Conservation (phyloP, 2,329 filamentous ascomycete species). For the Chrysosporium keratinophilum region DNA sequence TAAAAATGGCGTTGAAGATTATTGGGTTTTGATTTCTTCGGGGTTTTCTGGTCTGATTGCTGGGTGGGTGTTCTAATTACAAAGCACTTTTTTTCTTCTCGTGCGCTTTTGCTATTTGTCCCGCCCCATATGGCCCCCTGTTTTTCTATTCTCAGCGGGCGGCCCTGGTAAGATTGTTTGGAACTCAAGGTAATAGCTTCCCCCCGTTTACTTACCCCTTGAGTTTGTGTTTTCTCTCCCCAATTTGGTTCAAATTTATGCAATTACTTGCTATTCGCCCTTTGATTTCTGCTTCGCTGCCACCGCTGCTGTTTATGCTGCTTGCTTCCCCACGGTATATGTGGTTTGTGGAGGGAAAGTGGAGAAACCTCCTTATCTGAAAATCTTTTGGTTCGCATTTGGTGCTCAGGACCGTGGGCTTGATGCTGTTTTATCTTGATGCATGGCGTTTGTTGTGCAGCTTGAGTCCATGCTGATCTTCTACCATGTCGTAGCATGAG, state of each 20-base stretch:
- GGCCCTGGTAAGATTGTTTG: neutral
- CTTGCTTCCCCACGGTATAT: too few species aligned
- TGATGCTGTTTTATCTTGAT: too few species aligned
- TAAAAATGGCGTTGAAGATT: slow-evolving; percentile 16
- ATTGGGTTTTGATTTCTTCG: slow-evolving; percentile 8
- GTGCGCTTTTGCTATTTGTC: neutral
- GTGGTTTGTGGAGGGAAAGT: too few species aligned
- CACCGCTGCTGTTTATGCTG: neutral
- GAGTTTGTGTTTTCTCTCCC: neutral
- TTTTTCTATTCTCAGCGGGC: neutral
- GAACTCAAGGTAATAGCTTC: slow-evolving; percentile 5
- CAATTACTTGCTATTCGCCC: neutral
- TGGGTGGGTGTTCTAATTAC: slow-evolving; percentile 7
- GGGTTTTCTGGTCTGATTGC: slow-evolving; percentile 1
- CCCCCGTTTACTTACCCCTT: neutral
- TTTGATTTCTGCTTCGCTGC: slow-evolving; percentile 4
- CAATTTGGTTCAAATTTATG: slow-evolving; percentile 5
- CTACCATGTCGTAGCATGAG: too few species aligned
- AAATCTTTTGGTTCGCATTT: too few species aligned
- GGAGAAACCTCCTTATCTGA: too few species aligned
- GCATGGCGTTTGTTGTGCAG: too few species aligned
- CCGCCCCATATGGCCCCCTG: neutral
- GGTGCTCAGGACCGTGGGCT: too few species aligned
- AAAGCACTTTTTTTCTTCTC: neutral
- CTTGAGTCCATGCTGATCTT: too few species aligned